Evolutionary conservation across 768 basidiomycete genomes (phyloP).

Genomic region (Auricularia auricula-judae): DNA sequence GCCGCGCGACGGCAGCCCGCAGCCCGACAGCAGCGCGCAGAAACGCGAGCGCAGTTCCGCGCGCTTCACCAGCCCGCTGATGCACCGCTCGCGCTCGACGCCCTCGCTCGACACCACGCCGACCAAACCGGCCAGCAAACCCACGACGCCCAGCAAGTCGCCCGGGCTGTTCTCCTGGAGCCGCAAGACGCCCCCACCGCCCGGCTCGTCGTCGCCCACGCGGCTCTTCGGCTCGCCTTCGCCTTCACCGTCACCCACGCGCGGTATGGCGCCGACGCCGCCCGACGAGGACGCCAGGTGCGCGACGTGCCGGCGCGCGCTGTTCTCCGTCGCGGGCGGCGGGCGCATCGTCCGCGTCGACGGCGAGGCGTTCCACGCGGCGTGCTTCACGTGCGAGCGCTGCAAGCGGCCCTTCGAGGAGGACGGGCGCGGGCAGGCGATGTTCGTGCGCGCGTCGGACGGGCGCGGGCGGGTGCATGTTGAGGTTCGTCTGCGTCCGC

Average conservation of each 20-base stretch:
- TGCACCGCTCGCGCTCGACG: neutral
- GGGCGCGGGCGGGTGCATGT: constrained; percentile 52
- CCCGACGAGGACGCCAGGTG: constrained; percentile 32
- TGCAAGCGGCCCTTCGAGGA: constrained; percentile 59
- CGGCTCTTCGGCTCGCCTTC: no score
- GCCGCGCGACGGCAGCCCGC: neutral
- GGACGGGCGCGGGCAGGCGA: constrained; percentile 45
- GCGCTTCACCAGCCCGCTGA: neutral
- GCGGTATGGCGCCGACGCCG: neutral
- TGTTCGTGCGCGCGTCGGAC: constrained; percentile 54
- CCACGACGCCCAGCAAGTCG: neutral
- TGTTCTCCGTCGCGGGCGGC: constrained; percentile 47
- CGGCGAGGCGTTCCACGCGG: constrained; percentile 50
- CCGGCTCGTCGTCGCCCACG: neutral
- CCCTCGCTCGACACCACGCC: neutral
- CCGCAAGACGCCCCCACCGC: neutral
- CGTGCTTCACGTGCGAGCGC: constrained; percentile 64
- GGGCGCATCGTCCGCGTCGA: constrained; percentile 46
- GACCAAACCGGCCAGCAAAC: neutral
- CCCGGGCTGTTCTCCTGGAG: neutral
- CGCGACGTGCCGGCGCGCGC: constrained; percentile 43
- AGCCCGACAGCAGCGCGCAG: neutral
- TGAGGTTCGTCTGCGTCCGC: constrained; percentile 29
- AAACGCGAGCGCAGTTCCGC: neutral
- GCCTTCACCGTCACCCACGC: neutral